Conservation (phyloP, 805 yeast species). For the Metschnikowia bowlesiae region DNA sequence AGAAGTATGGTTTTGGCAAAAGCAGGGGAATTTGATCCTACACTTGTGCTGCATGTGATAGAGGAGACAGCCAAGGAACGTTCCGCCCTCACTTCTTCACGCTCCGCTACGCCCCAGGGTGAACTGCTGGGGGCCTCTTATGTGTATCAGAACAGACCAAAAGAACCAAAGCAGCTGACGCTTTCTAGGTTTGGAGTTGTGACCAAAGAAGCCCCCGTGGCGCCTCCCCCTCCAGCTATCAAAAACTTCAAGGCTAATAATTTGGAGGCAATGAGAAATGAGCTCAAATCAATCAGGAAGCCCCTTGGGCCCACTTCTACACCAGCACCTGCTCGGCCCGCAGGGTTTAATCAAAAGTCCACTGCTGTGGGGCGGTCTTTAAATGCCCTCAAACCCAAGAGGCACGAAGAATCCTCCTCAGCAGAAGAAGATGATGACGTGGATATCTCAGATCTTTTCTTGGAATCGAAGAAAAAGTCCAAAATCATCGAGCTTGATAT, state of each 20-base stretch:
- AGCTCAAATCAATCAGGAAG: conserved; percentile 23
- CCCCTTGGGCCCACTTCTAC: conserved; percentile 17
- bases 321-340: conserved; percentile 51
- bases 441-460: conserved; percentile 39
- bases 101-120: conserved; percentile 5
- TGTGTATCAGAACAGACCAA: conserved; percentile 19
- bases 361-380: conserved; percentile 35
- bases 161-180: conserved; percentile 32
- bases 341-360: conserved; percentile 45
- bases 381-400: conserved; percentile 30
- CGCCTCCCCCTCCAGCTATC: conserved; percentile 33
- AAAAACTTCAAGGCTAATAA: conserved; percentile 26
- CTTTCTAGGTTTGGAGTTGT: conserved; percentile 33
- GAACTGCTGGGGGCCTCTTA: conserved; percentile 3
- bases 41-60: conserved; percentile 49
- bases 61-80: conserved; percentile 23
- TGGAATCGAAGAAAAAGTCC: conserved; percentile 31
- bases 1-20: conserved; percentile 56
- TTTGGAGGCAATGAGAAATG: conserved; percentile 32
- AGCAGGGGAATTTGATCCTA: conserved; percentile 53
- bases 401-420: conserved; percentile 29
- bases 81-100: conserved; percentile 23
- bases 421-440: conserved; percentile 29
- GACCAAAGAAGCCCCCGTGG: conserved; percentile 29
- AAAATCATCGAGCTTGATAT: conserved; percentile 42